phyloP scores from a whole-genome alignment of 2,329 filamentous ascomycete species.

The Fusarium penzigii region DNA sequence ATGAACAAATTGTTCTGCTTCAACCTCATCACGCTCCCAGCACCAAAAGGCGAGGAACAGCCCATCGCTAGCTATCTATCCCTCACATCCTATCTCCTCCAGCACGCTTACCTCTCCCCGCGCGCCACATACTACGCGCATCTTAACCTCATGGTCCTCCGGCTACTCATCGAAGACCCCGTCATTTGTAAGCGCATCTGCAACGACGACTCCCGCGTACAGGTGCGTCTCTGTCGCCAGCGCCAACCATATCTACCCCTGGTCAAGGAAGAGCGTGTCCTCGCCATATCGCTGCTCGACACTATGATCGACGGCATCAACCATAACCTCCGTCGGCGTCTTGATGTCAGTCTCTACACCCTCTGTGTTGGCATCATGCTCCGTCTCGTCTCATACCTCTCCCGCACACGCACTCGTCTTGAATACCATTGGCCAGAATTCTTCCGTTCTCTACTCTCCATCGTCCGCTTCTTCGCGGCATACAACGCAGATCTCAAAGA shows the following conservation, averaged over 20 bases:
- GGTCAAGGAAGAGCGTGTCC: conserved; percentile 69
- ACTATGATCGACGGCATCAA: conserved; percentile 88
- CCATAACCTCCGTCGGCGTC: conserved; percentile 83
- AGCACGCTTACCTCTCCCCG: conserved; percentile 84
- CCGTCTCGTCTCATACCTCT: conserved; percentile 80
- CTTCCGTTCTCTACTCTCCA: conserved; percentile 83
- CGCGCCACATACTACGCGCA: conserved; percentile 82
- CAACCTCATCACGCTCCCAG: conserved; percentile 66
- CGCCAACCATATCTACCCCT: conserved; percentile 81
- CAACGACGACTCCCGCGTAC: conserved; percentile 71
- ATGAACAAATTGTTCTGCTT: conserved; percentile 95
- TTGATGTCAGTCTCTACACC: conserved; percentile 84
- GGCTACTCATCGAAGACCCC: conserved; percentile 84
- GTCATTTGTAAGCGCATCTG: conserved; percentile 81
- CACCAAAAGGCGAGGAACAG: conserved; percentile 67
- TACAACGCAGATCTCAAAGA: conserved; percentile 78
- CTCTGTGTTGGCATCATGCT: conserved; percentile 80
- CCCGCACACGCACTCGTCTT: conserved; percentile 77
- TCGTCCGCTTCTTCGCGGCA: conserved; percentile 86
- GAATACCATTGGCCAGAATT: conserved; percentile 94
- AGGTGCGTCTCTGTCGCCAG: conserved; percentile 85
- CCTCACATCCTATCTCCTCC: conserved; percentile 86
- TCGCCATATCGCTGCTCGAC: conserved; percentile 79
- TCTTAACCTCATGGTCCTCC: conserved; percentile 80
- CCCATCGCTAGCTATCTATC: conserved; percentile 84